Conservation (phyloP, 768 basidiomycete species). For the Candolleomyces eurysporus region DNA sequence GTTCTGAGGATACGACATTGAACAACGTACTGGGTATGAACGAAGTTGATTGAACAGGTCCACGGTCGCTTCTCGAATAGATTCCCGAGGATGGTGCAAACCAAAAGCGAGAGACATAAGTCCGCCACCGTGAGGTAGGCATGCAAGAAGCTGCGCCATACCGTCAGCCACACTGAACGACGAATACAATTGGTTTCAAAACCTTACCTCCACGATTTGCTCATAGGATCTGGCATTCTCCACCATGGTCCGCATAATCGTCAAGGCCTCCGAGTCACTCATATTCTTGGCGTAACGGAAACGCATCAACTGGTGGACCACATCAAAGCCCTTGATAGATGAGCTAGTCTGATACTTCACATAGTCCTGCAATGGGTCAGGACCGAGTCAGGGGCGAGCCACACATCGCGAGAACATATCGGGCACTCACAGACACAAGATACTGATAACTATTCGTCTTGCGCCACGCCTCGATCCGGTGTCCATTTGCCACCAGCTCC, state of each 20-base stretch:
- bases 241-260: conserved; percentile 73
- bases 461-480: conserved; percentile 92
- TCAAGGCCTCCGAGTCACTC: conserved; percentile 66
- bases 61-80: conserved; percentile 74
- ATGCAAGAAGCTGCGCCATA: conserved; percentile 67
- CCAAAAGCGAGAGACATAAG: conserved; percentile 85
- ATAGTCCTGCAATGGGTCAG: conserved; percentile 57
- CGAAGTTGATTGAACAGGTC: conserved; percentile 83
- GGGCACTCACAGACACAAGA: conserved; percentile 52
- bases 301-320: conserved; percentile 81
- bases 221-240: conserved; percentile 78
- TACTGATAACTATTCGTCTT: conserved; percentile 78
- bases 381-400: conserved; percentile 3
- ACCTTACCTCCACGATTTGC: conserved; percentile 79
- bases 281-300: conserved; percentile 73
- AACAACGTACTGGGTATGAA: conserved; percentile 61
- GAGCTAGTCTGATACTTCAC: conserved; percentile 48
- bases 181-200: not conserved
- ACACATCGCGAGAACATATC: conserved; percentile 5
- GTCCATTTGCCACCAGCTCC: conserved; percentile 75
- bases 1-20: conserved; percentile 9
- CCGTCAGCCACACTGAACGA: conserved; percentile 4
- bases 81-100: conserved; percentile 83
- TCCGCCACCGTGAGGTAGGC: conserved; percentile 74
- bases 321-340: conserved; percentile 78